Evolutionary conservation across 805 yeast species (phyloP).

Genomic region (Candida ascalaphidarum): DNA sequence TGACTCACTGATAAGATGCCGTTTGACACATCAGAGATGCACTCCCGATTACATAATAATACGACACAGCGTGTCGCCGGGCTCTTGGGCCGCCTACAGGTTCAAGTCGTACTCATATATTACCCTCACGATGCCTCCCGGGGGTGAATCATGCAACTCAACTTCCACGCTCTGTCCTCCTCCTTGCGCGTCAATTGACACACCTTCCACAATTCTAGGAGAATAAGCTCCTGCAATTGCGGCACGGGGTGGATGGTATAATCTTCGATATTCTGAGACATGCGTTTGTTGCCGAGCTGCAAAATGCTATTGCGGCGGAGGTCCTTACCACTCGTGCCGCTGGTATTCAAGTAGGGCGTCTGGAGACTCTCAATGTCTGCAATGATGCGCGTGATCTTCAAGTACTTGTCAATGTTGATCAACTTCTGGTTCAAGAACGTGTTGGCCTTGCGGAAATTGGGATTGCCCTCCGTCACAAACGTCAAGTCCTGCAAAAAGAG

Average conservation of each 20-base stretch:
- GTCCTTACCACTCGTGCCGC: not conserved
- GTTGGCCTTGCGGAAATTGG: constrained; percentile 55
- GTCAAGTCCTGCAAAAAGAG: constrained; percentile 72
- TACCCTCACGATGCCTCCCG: constrained; percentile 18
- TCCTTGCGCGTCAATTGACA: constrained; percentile 50
- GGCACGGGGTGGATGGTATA: constrained; percentile 32
- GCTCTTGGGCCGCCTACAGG: no score
- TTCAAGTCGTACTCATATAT: no score
- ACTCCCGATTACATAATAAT: no score
- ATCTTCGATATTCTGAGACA: constrained; percentile 17
- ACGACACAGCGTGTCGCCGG: no score
- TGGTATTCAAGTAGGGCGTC: constrained; percentile 39
- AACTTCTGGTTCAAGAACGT: constrained; percentile 48
- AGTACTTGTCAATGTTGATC: constrained; percentile 68
- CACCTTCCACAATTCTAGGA: constrained; percentile 66
- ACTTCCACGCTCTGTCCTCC: constrained; percentile 64
- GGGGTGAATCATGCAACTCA: constrained; percentile 56
- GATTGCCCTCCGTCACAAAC: constrained; percentile 76
- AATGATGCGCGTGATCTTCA: constrained; percentile 56
- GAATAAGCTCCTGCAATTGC: constrained; percentile 47
- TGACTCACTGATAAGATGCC: no score
- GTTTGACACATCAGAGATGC: no score
- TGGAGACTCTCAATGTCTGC: constrained; percentile 64
- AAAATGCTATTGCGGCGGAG: constrained; percentile 12
- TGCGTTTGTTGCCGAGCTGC: constrained; percentile 7